Evolutionary conservation across 331 rosid species (phyloP), one percentile per base, ranked within the genome.

Genomic region (Erythrophleum ivorense): DNA sequence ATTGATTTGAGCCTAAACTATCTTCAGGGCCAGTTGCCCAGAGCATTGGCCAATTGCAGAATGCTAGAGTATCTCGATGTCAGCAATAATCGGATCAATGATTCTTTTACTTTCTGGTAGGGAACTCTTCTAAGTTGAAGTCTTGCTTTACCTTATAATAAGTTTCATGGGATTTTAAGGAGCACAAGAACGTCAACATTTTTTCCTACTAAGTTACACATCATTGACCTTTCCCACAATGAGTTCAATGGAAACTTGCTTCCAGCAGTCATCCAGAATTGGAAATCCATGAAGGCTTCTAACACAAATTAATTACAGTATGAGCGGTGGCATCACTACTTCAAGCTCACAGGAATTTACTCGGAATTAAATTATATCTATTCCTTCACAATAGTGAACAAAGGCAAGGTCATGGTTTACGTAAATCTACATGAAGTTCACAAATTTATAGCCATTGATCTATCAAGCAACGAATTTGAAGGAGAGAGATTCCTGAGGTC

Each of bases 1-100:
- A 68, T 86, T 12, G 60, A 86, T 75, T 49, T 82, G 0, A 60
- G 76, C 24, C 6, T 73, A n/a, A 85, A 85, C 71, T 58, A 58
- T 57, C 3, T 82, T 5, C 59, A 68, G 0, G 86, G 85, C 52
- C 53, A 41, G 18, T 0, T 83, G 3, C 70, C 79, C 12, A 65
- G 29, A 43, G 50, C 46, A 52, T 19, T 71, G 64, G 21, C 50
- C 21, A 84, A 53, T 1, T 62, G 71, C 13, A 71, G 9, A 50
- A 14, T 40, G 65, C 58, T 84, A 5, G 78, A 79, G 59, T 8
- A 9, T 46, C 21, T 84, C 45, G 77, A 84, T 48, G 33, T 83
- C 3, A 66, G 84, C n/a, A 49, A 57, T 21, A 84, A 84, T 31
- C 59, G 46, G 1, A 64, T 84, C 16, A 73, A 57, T 73, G 84